Base-by-base conservation (phyloP, 208 protist genomes). In the Kentomonas sorsogonicus region DNA sequence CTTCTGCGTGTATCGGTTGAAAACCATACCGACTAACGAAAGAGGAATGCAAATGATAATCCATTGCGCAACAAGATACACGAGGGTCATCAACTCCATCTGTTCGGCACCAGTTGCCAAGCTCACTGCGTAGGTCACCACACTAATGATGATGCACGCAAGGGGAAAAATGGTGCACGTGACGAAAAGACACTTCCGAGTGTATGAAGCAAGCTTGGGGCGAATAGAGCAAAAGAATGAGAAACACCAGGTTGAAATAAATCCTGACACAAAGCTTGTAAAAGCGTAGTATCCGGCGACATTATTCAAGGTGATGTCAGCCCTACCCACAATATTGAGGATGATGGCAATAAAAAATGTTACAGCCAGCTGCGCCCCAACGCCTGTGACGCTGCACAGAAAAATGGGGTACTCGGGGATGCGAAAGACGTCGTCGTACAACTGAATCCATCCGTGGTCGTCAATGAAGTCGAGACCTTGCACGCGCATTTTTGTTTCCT, bases 401-500 rank as follows among this genome's bases (percentile, higher is more conserved):
- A 97, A 34, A 18, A 62, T 22, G 0, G 84, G 54, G 50, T 79
- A 43, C 3, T 55, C 39, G 2, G 97, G 97, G 1, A 89, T 60
- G 10, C 97, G 85, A 63, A 98, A 97, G 1, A 99, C 96, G 53
- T 99, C 97, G 6, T 80, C 89, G 69, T 96, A 89, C 1, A 98
- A 66, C 25, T 95, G 89, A 60, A 98, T 98, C 97, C 97, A 99
- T 1, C 96, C 96, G 11, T 91, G 91, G 26, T 97, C 92, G 16
- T 98, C 96, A 23, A 80, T 58, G 20, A 65, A 62, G 48, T 88
- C 72, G 13, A 69, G 71, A 2, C 66, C 73, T 11, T 82, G 75
- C 33, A 66, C 66, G 9, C 60, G 52, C 6, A 79, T 45, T 29
- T 85, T 52, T 29, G 83, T 50, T 13, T 86, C 77, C 26, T 74